A percentile compares a stretch with the other conserved stretches of the same genome.
phyloP scores from a whole-genome alignment of 768 basidiomycete species.

The Paxillus rubicundulus region DNA sequence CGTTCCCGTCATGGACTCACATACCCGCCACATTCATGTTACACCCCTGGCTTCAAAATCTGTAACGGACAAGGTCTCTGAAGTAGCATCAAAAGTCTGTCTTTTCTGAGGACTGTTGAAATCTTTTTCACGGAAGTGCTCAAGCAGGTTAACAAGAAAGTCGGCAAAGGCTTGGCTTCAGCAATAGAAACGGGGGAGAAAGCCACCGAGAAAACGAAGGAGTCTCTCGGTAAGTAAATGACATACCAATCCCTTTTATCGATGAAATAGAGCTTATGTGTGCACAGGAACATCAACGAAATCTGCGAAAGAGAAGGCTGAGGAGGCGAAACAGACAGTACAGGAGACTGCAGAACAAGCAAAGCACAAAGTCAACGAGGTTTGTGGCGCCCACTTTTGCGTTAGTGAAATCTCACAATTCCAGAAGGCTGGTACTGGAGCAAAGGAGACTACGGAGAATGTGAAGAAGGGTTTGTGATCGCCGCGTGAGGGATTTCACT shows the following conservation, averaged over 20 bases:
- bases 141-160: slow-evolving; percentile 39
- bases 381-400: not conserved
- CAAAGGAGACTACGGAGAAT: slow-evolving; percentile 18
- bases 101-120: not conserved
- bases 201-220: slow-evolving; percentile 38
- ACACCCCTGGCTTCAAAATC: slow-evolving; percentile 33
- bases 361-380: slow-evolving; percentile 10
- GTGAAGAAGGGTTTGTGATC: slow-evolving; percentile 8
- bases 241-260: not conserved
- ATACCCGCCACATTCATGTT: slow-evolving; percentile 26
- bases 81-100: slow-evolving; percentile 37
- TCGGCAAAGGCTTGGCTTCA: slow-evolving; percentile 38
- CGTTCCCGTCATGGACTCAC: not conserved
- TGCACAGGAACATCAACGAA: not conserved
- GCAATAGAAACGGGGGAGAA: slow-evolving; percentile 43
- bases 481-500: not conserved
- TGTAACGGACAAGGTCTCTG: slow-evolving; percentile 39
- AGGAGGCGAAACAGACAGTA: slow-evolving; percentile 1
- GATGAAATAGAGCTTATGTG: not conserved
- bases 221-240: slow-evolving; percentile 29
- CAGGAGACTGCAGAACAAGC: slow-evolving; percentile 10
- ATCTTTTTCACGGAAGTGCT: not conserved
- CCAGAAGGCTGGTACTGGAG: slow-evolving; percentile 12
- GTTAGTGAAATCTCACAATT: not conserved
- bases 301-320: slow-evolving; percentile 1